Evolutionary conservation across 2,329 filamentous ascomycete genomes (phyloP), one percentile per base, ranked within the genome.

Genomic region (Parascedosporium putredinis): DNA sequence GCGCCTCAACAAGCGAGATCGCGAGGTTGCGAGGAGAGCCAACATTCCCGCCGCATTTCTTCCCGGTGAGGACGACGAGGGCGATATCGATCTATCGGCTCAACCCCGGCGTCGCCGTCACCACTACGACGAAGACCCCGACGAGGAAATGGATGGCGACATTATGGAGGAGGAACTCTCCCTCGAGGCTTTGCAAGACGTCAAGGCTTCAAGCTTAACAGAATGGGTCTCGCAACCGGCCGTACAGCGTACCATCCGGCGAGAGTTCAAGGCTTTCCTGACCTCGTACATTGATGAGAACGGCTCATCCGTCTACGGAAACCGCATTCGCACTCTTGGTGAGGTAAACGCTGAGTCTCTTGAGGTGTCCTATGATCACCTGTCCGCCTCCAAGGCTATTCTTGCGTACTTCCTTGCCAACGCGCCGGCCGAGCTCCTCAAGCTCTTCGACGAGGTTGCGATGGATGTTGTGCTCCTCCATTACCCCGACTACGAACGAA

Each of bases 111-210:
- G 91, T 56, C 83, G 88, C 48, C 82, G 93, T 57, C 87, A 93
- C 66, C 81, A 86, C 58, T 98, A 97, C 61, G 93, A 98, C 56
- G 94, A 98, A 67, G 89, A 95, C 36, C 83, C 84, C 10, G 90
- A 96, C 56, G 90, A 95, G 56, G 85, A 90, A 54, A 89, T 95
- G 81, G 87, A 84, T 52, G 87, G 85, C 45, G 88, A 96, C 61
- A 89, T 95, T 55, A 91, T 97, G 86, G 87, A 94, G 55, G 91
- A 95, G 64, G 90, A 97, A 65, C 78, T 98, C 18, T 90, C 90
- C 2, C 78, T 97, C 0, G 91, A 97, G 67, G 88, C 88, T 10
- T 74, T 98, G 38, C 82, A 86, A 54, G 93, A 98, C 64, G 84
- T 97, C 55, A 98, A 98, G 65, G 89, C 93, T 16, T 79, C 88